These are phyloP conservation scores for Fusarium sacchari DNA, from an alignment of 2,329 filamentous ascomycete species.

Conservation along the genomic window DNA sequence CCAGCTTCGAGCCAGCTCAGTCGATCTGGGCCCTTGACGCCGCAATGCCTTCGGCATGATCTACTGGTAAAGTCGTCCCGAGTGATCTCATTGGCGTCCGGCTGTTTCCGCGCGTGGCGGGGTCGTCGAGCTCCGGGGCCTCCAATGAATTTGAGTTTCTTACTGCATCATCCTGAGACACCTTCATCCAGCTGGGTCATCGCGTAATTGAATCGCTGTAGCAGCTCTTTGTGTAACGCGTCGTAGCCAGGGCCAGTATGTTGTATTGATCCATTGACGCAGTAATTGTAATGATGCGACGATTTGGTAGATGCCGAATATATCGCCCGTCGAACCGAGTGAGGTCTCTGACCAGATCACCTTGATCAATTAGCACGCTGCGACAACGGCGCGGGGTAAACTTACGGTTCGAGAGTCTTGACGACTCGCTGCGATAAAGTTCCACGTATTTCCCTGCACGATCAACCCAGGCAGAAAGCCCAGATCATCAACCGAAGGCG, in stretches of 20 bases:
- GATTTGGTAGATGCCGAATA: conserved; percentile 4
- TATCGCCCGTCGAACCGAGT: neutral
- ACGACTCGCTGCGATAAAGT: neutral
- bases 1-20: neutral
- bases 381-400: neutral
- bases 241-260: neutral
- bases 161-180: neutral
- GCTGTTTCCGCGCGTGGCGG: neutral
- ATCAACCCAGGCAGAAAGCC: conserved; percentile 5
- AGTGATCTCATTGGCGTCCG: neutral
- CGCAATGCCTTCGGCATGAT: neutral
- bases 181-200: neutral
- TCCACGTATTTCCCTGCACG: conserved; percentile 7
- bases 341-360: neutral
- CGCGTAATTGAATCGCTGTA: neutral
- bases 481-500: neutral
- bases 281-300: conserved; percentile 1
- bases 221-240: neutral
- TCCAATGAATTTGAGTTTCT: neutral
- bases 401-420: neutral
- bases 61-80: neutral
- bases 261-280: neutral
- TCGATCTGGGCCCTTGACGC: neutral
- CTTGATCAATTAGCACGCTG: neutral
- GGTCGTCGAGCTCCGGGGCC: neutral